Percentiles rank a stretch among this genome's conserved stretches.
Conservation (phyloP, 1,139 yeast genomes). For the Candida tropicalis region DNA sequence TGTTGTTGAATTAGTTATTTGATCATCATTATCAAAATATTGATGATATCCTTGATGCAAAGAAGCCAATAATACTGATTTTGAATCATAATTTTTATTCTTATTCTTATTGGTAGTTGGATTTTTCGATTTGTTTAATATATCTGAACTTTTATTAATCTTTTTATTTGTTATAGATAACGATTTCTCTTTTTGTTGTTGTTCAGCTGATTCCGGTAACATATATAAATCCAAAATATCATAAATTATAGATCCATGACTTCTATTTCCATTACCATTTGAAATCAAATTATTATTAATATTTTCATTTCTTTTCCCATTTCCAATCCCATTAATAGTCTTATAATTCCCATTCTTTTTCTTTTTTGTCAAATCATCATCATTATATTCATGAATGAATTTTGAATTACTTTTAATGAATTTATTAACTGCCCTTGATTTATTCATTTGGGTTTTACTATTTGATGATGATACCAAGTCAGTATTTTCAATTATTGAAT, state of each 20-base stretch:
- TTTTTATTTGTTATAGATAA: constrained; percentile 3
- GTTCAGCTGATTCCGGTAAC: constrained; percentile 6
- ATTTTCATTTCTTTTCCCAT: neutral
- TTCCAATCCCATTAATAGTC: neutral
- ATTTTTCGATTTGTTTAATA: neutral
- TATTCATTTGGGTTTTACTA: neutral
- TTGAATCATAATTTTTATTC: constrained; percentile 1
- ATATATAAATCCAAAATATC: constrained; percentile 15
- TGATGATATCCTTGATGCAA: constrained; percentile 15
- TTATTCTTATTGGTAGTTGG: neutral
- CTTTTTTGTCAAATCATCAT: neutral
- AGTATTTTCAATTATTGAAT: neutral
- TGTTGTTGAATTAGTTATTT: neutral
- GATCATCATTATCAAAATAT: constrained; percentile 9
- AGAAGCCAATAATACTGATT: constrained; percentile 10
- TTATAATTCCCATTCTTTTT: constrained; percentile 4
- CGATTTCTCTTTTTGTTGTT: neutral
- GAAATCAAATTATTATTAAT: neutral
- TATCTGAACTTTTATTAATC: neutral
- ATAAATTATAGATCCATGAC: constrained; percentile 11
- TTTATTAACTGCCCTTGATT: constrained; percentile 1
- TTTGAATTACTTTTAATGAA: constrained; percentile 4
- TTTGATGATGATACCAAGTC: neutral
- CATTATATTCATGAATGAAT: neutral
- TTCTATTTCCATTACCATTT: neutral